A percentile compares a stretch with the other conserved stretches of the same genome.
Evolutionary conservation across 2,329 filamentous ascomycete species (phyloP).

Genomic region (Huntiella abstrusa): DNA sequence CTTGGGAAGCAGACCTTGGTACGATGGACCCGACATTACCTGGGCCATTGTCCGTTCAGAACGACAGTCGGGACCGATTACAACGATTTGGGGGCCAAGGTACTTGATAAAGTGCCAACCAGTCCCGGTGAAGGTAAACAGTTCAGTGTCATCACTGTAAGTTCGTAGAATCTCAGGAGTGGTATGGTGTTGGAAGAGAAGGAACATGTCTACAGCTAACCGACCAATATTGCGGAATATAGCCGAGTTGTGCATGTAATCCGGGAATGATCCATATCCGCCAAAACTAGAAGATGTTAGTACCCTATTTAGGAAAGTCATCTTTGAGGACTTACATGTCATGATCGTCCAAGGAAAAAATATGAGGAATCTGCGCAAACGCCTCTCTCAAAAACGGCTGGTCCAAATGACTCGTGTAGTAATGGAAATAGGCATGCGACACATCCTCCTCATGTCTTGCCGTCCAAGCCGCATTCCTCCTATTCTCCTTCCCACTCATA

Average conservation of each 20-base stretch:
- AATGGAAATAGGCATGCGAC: constrained; percentile 92
- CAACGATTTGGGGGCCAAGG: constrained; percentile 74
- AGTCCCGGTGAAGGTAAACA: constrained; percentile 92
- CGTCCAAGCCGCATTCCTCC: constrained; percentile 82
- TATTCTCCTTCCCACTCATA: constrained; percentile 80
- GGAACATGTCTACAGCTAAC: constrained; percentile 91
- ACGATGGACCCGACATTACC: constrained; percentile 89
- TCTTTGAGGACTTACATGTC: constrained; percentile 61
- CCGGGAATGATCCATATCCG: constrained; percentile 89
- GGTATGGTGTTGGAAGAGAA: constrained; percentile 95
- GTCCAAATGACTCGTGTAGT: constrained; percentile 96
- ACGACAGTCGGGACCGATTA: constrained; percentile 77
- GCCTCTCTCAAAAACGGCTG: constrained; percentile 87
- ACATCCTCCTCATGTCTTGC: constrained; percentile 91
- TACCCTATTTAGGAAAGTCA: constrained; percentile 9
- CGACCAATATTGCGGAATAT: constrained; percentile 98
- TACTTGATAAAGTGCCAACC: constrained; percentile 99
- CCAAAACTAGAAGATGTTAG: constrained; percentile 49
- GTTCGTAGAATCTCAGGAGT: constrained; percentile 85
- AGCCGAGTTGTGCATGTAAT: constrained; percentile 94
- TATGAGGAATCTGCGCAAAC: constrained; percentile 90
- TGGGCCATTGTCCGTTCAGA: constrained; percentile 80
- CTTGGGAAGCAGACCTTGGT: constrained; percentile 93
- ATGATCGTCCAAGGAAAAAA: constrained; percentile 87
- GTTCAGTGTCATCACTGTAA: constrained; percentile 67